Conservation (phyloP, 1,284 basidiomycete genomes). For the Puccinia sorghi region DNA sequence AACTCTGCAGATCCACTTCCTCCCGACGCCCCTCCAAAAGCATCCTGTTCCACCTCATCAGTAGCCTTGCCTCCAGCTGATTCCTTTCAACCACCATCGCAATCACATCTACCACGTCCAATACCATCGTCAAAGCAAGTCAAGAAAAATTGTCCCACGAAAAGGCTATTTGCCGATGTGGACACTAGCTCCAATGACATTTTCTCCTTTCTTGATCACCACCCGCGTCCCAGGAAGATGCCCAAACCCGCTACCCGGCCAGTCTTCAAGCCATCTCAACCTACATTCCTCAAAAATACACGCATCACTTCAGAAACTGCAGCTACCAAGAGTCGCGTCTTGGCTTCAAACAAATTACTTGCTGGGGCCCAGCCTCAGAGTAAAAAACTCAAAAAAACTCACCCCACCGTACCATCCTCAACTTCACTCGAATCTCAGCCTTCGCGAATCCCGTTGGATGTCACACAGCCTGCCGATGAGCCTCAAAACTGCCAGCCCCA, state of each 20-base stretch:
- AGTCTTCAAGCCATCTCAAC: constrained; percentile 28
- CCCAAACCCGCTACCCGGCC: constrained; percentile 22
- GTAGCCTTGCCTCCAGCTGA: not conserved
- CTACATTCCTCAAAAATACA: constrained; percentile 13
- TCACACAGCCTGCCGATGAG: no score
- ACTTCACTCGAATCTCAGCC: not conserved
- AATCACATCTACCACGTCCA: constrained; percentile 8
- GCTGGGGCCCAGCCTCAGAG: constrained; percentile 5
- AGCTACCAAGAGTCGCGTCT: not conserved
- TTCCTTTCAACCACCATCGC: not conserved
- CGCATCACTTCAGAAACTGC: not conserved
- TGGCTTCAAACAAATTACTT: constrained; percentile 19
- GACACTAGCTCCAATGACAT: constrained; percentile 39
- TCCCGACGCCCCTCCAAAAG: constrained; percentile 3
- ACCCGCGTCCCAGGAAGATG: not conserved
- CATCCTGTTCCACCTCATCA: constrained; percentile 8
- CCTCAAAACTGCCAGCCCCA: not conserved
- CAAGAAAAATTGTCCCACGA: not conserved
- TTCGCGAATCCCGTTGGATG: not conserved
- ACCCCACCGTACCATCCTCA: not conserved
- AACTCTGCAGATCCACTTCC: not conserved
- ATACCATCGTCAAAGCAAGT: not conserved
- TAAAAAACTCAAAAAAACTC: constrained; percentile 24
- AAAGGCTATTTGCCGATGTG: constrained; percentile 38
- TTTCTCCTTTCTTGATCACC: constrained; percentile 43